Conservation (phyloP, 441 rosid genomes). For the Aquilaria agallochum region DNA sequence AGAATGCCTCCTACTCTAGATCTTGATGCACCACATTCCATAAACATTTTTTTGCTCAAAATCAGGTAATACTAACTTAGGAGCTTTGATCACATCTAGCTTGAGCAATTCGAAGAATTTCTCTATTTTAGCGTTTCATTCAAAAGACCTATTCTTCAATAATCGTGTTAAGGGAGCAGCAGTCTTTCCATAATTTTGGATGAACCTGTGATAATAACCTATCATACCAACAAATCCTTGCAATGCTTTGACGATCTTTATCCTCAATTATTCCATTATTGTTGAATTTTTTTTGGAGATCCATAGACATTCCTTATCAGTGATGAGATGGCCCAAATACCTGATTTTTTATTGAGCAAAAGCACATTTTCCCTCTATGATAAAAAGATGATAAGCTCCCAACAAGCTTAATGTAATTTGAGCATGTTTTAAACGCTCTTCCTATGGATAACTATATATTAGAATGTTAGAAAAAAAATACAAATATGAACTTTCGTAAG, state of each 20-base stretch:
- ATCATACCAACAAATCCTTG: not conserved
- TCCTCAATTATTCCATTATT: not conserved
- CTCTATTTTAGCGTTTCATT: not conserved
- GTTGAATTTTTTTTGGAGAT: not conserved
- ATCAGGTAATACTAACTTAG: not conserved
- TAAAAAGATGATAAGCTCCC: not conserved
- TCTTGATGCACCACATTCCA: too few relatives aligned
- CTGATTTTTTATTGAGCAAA: not conserved
- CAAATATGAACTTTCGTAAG: not conserved
- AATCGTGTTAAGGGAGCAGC: not conserved
- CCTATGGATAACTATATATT: not conserved
- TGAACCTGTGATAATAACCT: not conserved
- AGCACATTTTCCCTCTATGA: not conserved
- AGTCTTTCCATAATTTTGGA: not conserved
- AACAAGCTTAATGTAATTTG: not conserved
- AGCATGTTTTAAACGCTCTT: not conserved
- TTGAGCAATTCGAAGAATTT: not conserved
- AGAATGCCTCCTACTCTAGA: not conserved
- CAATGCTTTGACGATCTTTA: not conserved
- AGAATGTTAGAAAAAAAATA: not conserved
- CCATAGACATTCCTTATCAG: not conserved
- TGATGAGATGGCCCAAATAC: constrained; percentile 1
- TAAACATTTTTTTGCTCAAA: not conserved
- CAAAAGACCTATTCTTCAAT: not conserved
- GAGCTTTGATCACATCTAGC: not conserved